Conservation (phyloP, 306 rosid genomes). For the Mucuna pruriens region DNA sequence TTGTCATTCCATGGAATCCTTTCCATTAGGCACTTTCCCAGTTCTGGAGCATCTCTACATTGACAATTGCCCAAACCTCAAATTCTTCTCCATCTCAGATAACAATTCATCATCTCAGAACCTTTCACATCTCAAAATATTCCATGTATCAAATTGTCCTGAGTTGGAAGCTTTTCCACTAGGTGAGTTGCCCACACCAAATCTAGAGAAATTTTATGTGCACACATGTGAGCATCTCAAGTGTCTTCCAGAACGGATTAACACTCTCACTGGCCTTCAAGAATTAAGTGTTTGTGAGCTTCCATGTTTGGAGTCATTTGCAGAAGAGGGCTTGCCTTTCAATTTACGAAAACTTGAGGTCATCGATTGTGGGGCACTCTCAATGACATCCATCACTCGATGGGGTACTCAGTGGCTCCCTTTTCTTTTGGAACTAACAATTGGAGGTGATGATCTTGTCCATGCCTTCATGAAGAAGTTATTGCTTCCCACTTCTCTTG, state of each 20-base stretch:
- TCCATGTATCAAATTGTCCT: background rate
- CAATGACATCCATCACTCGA: background rate
- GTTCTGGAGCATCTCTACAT: background rate
- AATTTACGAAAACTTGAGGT: constrained; percentile 2
- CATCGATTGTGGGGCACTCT: background rate
- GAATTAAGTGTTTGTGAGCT: background rate
- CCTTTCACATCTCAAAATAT: constrained; percentile 10
- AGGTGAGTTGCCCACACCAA: background rate
- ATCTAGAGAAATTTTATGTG: background rate
- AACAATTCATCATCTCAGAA: background rate
- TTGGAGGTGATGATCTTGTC: background rate
- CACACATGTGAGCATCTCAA: background rate
- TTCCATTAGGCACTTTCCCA: constrained; percentile 1
- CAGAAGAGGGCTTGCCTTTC: background rate
- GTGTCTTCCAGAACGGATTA: background rate
- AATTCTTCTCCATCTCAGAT: background rate
- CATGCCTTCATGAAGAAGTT: background rate
- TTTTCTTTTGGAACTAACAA: background rate
- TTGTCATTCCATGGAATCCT: constrained; percentile 1
- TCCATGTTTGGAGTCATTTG: background rate
- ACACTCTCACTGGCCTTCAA: background rate
- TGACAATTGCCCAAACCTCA: background rate
- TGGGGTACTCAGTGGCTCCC: background rate
- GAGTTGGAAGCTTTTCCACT: background rate
- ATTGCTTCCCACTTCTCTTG: background rate